Base-by-base conservation (phyloP, 1,139 yeast species). In the Magnusiomyces fungicola region DNA sequence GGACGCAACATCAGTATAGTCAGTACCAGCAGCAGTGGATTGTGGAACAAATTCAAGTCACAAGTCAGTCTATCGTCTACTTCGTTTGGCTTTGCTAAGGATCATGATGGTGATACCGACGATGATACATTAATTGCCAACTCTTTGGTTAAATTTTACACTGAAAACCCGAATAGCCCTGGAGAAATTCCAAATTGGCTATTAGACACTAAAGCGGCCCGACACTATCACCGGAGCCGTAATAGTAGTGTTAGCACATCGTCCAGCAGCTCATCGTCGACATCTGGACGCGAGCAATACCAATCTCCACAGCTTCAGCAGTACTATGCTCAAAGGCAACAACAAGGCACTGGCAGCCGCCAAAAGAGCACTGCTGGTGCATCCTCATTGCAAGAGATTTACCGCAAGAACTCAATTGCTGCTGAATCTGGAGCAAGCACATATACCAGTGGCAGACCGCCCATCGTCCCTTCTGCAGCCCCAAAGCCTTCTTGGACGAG, bases 101-200 rank as follows among this genome's bases (percentile, higher is more conserved):
- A 41, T 2, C 27, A 14, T 19, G 44, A 41, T 18, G 44, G 44
- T 14, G 43, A 39, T 14, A 39, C 43, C 21, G 37, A 29, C 5
- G 44, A 41, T 18, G 44, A 41, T 30, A 41, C 44, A 2, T 10
- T 41, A 5, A 27, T 41, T 25, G 44, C 37, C n/a, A 14, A 14
- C 6, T 19, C 44, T 2, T 18, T 41, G 29, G 44, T 41, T 2
- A 29, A 21, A 21, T 41, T 19, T 23, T 41, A 41, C 14, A 3
- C 37, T 2, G 36, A 41, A 19, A n/a, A 30, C 24, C 25, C 29
- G 3, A 16, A 9, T 10, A 19, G 33, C 14, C 7, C 39, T 6
- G 44, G 44, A 3, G 36, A 19, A 9, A 30, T 41, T 19, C 44
- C 44, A 5, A 3, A 36, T 3, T 41, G 44, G 44, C 27, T 41